Conservation (phyloP, 345 rosid genomes). For the Erysimum cheiranthoides region DNA sequence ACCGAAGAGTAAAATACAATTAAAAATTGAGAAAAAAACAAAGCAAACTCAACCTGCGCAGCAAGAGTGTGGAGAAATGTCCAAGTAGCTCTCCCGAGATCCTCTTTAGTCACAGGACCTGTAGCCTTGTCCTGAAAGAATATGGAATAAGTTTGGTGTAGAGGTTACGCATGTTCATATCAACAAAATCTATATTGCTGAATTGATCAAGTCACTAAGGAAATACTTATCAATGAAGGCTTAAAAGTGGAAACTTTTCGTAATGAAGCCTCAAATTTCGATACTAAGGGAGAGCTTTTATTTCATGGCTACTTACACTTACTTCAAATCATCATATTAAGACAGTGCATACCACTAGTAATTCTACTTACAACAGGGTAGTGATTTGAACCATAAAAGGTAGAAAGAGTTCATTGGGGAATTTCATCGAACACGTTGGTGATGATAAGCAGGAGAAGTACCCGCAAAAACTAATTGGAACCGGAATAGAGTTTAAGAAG, state of each 20-base stretch:
- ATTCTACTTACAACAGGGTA: neutral
- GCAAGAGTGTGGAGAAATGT: slow-evolving; percentile 94
- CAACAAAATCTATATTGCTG: slow-evolving; percentile 7
- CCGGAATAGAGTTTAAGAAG: neutral
- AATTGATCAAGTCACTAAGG: no score
- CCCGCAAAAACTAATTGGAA: neutral
- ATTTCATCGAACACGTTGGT: slow-evolving; percentile 59
- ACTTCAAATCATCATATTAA: slow-evolving; percentile 4
- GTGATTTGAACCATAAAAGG: neutral
- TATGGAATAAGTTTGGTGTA: neutral
- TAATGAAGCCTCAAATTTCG: neutral
- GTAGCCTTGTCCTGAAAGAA: slow-evolving; percentile 55
- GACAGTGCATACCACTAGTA: neutral
- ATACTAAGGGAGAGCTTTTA: neutral
- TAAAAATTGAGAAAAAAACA: neutral
- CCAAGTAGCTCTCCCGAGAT: slow-evolving; percentile 96
- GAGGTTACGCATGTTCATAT: slow-evolving; percentile 2
- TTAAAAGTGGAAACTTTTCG: neutral
- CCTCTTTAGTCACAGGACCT: slow-evolving; percentile 89
- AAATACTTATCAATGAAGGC: neutral
- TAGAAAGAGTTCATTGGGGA: slow-evolving; percentile 39
- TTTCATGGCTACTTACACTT: neutral
- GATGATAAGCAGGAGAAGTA: slow-evolving; percentile 12
- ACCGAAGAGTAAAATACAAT: neutral
- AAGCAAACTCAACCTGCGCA: slow-evolving; percentile 69